Conservation (phyloP, 2,329 filamentous ascomycete species). For the Coniochaeta prunicola region DNA sequence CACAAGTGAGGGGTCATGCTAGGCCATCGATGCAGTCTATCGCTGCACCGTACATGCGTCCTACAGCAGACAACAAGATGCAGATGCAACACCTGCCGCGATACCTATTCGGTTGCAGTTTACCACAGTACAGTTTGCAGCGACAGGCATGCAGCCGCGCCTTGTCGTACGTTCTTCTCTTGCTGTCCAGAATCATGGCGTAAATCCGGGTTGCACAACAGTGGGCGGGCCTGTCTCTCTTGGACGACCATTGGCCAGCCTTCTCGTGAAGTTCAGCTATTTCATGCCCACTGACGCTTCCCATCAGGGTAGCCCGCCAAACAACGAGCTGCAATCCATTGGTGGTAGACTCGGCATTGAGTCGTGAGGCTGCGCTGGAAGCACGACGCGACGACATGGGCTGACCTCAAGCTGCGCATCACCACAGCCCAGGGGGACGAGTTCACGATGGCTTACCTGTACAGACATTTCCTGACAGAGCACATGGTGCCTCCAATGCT, state of each 20-base stretch:
- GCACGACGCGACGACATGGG: neutral
- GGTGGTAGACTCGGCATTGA: neutral
- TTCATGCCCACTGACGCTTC: neutral
- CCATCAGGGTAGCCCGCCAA: neutral
- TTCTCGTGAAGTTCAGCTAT: constrained; percentile 1
- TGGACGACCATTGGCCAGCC: constrained; percentile 7
- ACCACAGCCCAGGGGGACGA: neutral
- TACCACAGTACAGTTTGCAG: neutral
- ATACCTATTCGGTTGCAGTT: constrained; percentile 4
- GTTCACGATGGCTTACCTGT: neutral
- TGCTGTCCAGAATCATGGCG: neutral
- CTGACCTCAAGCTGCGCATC: neutral
- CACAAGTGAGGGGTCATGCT: neutral
- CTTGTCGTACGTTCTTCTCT: neutral
- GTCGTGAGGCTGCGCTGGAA: neutral
- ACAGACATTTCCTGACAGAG: neutral
- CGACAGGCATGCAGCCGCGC: neutral
- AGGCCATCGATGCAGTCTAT: neutral
- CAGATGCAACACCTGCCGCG: constrained; percentile 9
- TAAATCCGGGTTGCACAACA: neutral
- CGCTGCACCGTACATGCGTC: neutral
- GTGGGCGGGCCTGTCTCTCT: constrained; percentile 1
- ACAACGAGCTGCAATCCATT: neutral
- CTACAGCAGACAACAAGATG: constrained; percentile 10
- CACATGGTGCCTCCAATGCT: neutral